phyloP scores from a whole-genome alignment of 495 filamentous ascomycete genomes.

The Penicillium maclennaniae region DNA sequence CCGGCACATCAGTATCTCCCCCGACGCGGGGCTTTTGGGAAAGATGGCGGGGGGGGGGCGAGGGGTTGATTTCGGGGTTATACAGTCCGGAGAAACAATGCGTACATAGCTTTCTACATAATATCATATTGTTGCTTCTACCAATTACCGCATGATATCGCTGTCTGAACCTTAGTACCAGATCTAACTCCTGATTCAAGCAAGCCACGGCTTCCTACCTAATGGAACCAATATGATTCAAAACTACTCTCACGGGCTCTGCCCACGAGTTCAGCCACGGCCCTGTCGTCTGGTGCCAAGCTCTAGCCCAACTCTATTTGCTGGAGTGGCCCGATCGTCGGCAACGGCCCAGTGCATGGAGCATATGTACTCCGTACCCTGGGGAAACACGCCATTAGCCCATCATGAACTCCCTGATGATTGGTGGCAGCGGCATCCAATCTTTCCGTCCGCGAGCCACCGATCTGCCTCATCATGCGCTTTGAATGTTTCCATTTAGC shows the following conservation, averaged over 20 bases:
- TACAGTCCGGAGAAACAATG: neutral
- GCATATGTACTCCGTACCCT: neutral
- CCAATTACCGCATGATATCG: neutral
- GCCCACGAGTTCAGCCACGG: conserved; percentile 5
- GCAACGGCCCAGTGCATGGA: neutral
- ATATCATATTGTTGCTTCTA: neutral
- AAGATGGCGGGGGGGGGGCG: conserved; percentile 2
- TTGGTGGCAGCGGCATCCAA: conserved; percentile 7
- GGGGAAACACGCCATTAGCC: neutral
- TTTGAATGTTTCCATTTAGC: neutral
- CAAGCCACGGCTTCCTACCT: neutral
- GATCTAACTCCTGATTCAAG: neutral
- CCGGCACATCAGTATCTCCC: conserved; percentile 1
- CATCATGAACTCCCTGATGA: neutral
- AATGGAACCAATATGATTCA: neutral
- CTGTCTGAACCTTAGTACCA: neutral
- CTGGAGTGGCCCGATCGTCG: conserved; percentile 4
- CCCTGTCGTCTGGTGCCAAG: conserved; percentile 10
- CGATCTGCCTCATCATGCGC: neutral
- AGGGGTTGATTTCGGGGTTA: neutral
- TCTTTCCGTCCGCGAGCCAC: neutral
- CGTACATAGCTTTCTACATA: neutral
- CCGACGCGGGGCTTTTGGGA: neutral
- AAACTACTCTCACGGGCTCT: neutral
- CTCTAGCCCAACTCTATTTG: conserved; percentile 9